phyloP scores from a whole-genome alignment of 75 land plant genomes.

The Adiantum capillusveneris region DNA sequence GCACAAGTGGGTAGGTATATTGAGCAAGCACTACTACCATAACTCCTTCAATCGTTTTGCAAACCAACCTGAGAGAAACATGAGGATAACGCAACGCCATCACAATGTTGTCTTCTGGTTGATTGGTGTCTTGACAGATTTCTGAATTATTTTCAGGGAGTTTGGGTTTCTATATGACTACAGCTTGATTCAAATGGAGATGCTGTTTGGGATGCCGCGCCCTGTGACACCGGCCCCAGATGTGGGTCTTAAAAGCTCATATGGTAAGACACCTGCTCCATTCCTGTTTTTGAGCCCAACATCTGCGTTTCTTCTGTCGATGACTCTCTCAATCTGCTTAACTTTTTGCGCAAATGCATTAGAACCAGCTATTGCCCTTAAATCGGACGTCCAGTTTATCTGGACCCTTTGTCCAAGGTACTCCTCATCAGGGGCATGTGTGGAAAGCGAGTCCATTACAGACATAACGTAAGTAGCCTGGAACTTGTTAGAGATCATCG shows the following conservation, averaged over 20 bases:
- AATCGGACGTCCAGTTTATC: conserved; percentile 15
- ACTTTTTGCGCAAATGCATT: conserved; percentile 19
- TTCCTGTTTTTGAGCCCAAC: conserved; percentile 27
- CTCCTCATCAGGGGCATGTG: conserved; percentile 45
- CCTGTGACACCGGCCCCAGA: conserved; percentile 54
- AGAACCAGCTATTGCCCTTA: conserved; percentile 19
- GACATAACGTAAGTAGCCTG: conserved; percentile 18
- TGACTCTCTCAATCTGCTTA: conserved; percentile 30
- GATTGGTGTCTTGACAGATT: no score
- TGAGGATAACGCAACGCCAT: no score
- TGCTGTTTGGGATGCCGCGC: conserved; percentile 57
- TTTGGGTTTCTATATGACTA: no score
- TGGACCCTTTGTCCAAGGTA: conserved; percentile 32
- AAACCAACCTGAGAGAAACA: no score
- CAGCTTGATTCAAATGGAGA: conserved; percentile 38
- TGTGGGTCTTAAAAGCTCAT: conserved; percentile 43
- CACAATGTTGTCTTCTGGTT: no score
- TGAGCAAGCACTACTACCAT: no score
- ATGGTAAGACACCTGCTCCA: conserved; percentile 47
- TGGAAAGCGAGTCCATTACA: conserved; percentile 31
- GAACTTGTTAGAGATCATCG: conserved; percentile 5
- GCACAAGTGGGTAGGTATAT: no score
- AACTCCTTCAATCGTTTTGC: no score
- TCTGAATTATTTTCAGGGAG: no score
- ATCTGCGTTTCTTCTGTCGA: conserved; percentile 30